Conservation (phyloP, 1,139 yeast species). For the Debaryomycetaceae sp. region DNA sequence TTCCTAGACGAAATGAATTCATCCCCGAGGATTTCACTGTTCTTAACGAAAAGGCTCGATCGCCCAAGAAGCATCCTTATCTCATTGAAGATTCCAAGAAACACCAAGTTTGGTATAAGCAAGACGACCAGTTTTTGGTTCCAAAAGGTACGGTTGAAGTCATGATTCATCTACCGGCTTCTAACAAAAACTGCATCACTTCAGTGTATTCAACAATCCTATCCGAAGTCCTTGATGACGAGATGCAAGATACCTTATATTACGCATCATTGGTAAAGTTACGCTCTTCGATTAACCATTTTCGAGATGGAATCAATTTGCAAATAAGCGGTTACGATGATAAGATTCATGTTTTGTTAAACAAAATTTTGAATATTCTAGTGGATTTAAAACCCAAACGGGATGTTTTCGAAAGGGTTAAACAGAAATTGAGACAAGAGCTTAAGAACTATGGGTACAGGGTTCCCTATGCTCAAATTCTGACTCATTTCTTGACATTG, state of each 20-base stretch:
- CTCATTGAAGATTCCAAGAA: slow-evolving; percentile 31
- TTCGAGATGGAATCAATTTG: slow-evolving; percentile 69
- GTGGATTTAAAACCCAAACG: slow-evolving; percentile 49
- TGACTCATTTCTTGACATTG: slow-evolving; percentile 56
- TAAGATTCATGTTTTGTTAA: slow-evolving; percentile 62
- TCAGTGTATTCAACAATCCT: slow-evolving; percentile 59
- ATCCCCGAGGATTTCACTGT: slow-evolving; percentile 76
- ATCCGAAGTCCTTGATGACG: slow-evolving; percentile 70
- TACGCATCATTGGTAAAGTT: slow-evolving; percentile 85
- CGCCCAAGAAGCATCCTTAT: slow-evolving; percentile 35
- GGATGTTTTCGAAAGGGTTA: slow-evolving; percentile 62
- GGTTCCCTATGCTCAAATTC: slow-evolving; percentile 74
- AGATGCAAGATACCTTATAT: slow-evolving; percentile 71
- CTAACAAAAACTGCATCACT: slow-evolving; percentile 53
- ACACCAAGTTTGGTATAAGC: slow-evolving; percentile 75
- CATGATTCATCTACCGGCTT: slow-evolving; percentile 62
- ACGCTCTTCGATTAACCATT: slow-evolving; percentile 51
- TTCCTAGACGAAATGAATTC: slow-evolving; percentile 74
- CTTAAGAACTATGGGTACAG: slow-evolving; percentile 69
- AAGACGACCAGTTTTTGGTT: slow-evolving; percentile 83
- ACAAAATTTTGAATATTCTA: slow-evolving; percentile 55
- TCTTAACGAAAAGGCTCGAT: slow-evolving; percentile 32
- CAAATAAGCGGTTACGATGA: slow-evolving; percentile 80
- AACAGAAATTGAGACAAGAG: slow-evolving; percentile 59
- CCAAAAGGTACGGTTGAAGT: slow-evolving; percentile 79